Evolutionary conservation across 805 yeast genomes (phyloP).

Genomic region (Candida verbasci): DNA sequence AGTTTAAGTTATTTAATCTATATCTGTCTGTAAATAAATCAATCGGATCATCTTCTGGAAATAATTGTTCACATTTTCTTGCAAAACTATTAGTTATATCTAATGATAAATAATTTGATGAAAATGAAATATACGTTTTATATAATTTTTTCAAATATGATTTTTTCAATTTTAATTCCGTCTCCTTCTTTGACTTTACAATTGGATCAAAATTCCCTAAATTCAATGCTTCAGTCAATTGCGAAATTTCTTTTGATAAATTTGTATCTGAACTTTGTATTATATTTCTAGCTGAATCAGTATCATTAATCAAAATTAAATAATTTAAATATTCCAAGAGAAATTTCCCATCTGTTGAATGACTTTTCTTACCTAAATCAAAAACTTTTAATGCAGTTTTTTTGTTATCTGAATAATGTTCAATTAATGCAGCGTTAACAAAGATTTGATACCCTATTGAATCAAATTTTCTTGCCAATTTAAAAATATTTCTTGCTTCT

Average conservation of each 20-base stretch:
- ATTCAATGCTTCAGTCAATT: constrained; percentile 20
- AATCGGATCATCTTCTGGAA: constrained; percentile 54
- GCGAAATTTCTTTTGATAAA: constrained; percentile 32
- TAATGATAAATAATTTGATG: constrained; percentile 65
- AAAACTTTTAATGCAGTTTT: constrained; percentile 72
- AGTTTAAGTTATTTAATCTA: constrained; percentile 32
- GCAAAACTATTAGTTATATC: constrained; percentile 65
- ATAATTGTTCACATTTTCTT: constrained; percentile 57
- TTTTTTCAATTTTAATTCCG: constrained; percentile 21
- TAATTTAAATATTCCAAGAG: constrained; percentile 68
- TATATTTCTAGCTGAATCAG: constrained; percentile 70
- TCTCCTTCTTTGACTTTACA: constrained; percentile 44
- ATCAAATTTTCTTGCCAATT: constrained; percentile 61
- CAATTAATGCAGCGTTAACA: constrained; percentile 79
- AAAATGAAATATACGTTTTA: constrained; percentile 57
- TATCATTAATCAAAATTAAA: constrained; percentile 63
- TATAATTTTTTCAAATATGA: constrained; percentile 26
- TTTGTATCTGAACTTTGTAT: constrained; percentile 73
- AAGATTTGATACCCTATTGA: constrained; percentile 69
- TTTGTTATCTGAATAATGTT: constrained; percentile 60
- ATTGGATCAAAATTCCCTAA: constrained; percentile 23
- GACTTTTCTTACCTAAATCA: constrained; percentile 69
- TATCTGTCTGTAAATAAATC: constrained; percentile 36
- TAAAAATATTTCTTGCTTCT: constrained; percentile 70
- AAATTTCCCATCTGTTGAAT: constrained; percentile 53